These are phyloP conservation scores for Perkinsus chesapeaki DNA, from an alignment of 169 alveolate species.

Conservation along the genomic window DNA sequence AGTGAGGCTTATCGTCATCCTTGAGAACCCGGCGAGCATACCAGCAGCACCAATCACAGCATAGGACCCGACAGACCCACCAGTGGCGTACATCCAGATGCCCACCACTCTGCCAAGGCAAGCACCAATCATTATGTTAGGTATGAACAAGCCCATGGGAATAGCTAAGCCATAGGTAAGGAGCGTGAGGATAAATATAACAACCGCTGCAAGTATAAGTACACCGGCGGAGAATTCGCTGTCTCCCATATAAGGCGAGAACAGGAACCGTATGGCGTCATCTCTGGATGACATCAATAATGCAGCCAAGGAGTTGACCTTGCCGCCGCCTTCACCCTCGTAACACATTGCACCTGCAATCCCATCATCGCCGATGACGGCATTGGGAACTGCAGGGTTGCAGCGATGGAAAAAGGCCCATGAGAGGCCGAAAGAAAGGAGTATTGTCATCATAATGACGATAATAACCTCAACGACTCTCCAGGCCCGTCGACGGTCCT, in stretches of 20 bases:
- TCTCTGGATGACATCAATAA: not conserved
- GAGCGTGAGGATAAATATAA: not conserved
- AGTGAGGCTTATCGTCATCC: not conserved
- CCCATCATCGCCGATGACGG: not conserved
- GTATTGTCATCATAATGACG: not conserved
- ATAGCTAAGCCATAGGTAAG: not conserved
- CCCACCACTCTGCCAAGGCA: not conserved
- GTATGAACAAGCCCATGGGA: conserved; percentile 3
- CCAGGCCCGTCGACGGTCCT: not conserved
- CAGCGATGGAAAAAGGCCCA: not conserved
- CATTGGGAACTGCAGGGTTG: not conserved
- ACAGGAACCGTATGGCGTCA: not conserved
- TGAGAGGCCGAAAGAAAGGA: not conserved
- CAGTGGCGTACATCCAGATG: not conserved
- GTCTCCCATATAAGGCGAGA: not conserved
- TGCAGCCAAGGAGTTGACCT: not conserved
- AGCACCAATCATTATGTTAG: not conserved
- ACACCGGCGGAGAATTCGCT: not conserved
- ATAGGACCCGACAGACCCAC: not conserved
- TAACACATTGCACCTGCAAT: not conserved
- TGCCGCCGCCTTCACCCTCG: not conserved
- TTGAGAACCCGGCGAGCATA: not conserved
- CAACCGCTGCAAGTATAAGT: not conserved
- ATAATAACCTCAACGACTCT: not conserved
- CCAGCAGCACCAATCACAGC: conserved; percentile 7